Base-by-base conservation (phyloP, 1,139 yeast genomes). In the Geotrichum phurueaensis region DNA sequence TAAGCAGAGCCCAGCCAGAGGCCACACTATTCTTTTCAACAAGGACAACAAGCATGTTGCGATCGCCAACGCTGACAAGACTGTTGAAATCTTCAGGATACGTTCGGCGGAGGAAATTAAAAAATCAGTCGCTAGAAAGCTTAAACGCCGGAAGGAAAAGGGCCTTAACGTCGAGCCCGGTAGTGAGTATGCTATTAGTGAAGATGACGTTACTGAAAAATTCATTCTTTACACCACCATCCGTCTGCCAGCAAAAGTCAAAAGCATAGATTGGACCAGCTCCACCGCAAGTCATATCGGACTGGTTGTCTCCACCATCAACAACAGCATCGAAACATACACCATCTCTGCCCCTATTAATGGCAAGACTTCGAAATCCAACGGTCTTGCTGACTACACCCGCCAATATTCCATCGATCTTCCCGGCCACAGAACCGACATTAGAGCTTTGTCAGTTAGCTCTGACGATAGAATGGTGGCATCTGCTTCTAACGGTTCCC, bases 381-480 rank as follows among this genome's bases (percentile, higher is more conserved):
- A 79, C 54, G 74, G 77, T 18, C 80, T 79, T 60, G 80, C 81
- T 54, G 84, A 83, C 50, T 80, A 83, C 18, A 76, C 81, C 3
- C 77, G 79, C 45, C 80, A 76, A 31, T 83, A 83, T 68, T 74
- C 85, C 1, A 79, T 94, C 45, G 97, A 91, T 55, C 75, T 84
- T 54, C 81, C 84, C 56, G 99, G 99, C 29, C 97, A 92, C 71
- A 84, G 97, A 71, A 84, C 89, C 3, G 99, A 95, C 72, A 81
- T 94, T 45, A 81, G 99, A 69, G 82, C 96, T 5, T 77, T 89
- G 71, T 92, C 91, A 66, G 79, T 95, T 49, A 87, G 96, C 57
- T 83, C 85, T 53, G 97, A 92, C 74, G 84, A 86, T 70, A 85
- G 84, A 70, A 76, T 94, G 65, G 76, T 92, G 54, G 96, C 94